A percentile compares a stretch with the other conserved stretches of the same genome.
phyloP scores from a whole-genome alignment of 768 basidiomycete species.

The Kwoniella sp. region DNA sequence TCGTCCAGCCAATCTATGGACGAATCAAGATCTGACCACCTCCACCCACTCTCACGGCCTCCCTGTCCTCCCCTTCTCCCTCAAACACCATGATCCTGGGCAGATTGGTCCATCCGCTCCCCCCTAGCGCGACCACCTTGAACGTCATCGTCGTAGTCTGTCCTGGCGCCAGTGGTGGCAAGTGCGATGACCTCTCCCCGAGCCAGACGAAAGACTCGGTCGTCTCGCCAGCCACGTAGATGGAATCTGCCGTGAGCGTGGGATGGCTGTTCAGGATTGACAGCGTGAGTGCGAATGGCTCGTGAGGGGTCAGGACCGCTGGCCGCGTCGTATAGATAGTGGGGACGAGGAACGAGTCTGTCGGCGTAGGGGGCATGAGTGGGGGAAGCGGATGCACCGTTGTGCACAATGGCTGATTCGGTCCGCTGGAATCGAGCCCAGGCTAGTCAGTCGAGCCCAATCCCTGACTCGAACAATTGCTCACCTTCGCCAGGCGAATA shows the following conservation, averaged over 20 bases:
- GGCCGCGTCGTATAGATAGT: conserved; percentile 58
- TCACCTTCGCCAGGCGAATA: conserved; percentile 33
- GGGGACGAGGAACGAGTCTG: conserved; percentile 58
- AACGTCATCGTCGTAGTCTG: conserved; percentile 15
- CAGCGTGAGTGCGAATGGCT: conserved; percentile 44
- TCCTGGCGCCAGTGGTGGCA: conserved; percentile 71
- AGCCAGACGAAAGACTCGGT: conserved; percentile 75
- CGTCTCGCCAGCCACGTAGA: conserved; percentile 69
- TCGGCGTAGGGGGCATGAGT: conserved; percentile 60
- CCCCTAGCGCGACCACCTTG: conserved; percentile 33
- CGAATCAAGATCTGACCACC: not conserved
- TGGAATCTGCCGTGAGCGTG: conserved; percentile 61
- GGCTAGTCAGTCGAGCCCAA: not conserved
- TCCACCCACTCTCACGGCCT: conserved; percentile 19
- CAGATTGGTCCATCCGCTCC: conserved; percentile 34
- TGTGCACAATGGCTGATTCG: conserved; percentile 46
- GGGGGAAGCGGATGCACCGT: conserved; percentile 61
- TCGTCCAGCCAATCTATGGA: not conserved
- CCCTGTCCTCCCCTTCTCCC: conserved; percentile 20
- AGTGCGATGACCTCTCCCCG: conserved; percentile 63
- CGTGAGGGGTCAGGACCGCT: conserved; percentile 56
- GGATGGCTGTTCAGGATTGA: conserved; percentile 65
- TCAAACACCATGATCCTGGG: conserved; percentile 31
- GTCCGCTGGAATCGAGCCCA: not conserved
- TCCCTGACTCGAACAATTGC: not conserved